Conservation (phyloP, 129 eudicot species). For the Helianthus tuberosus region DNA sequence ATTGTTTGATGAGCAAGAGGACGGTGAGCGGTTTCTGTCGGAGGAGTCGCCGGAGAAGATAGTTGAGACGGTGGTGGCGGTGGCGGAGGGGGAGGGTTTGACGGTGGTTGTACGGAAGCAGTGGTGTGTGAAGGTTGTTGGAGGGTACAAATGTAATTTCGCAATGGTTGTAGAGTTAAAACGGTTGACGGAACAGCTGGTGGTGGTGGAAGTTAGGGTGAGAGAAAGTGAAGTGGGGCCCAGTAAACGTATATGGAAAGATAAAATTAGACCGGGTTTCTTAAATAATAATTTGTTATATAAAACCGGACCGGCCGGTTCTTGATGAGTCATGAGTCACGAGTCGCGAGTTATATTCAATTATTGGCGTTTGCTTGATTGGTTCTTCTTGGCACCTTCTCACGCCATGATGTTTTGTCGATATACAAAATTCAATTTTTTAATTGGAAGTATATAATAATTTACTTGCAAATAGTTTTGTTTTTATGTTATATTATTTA, state of each 20-base stretch:
- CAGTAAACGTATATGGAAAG: constrained; percentile 50
- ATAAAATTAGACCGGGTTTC: constrained; percentile 52
- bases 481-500: background rate
- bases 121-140: constrained; percentile 41
- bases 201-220: constrained; percentile 57
- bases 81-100: constrained; percentile 46
- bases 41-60: constrained; percentile 43
- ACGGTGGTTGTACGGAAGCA: constrained; percentile 33
- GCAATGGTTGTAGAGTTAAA: constrained; percentile 38
- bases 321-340: constrained; percentile 3
- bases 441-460: background rate
- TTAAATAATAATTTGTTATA: constrained; percentile 24
- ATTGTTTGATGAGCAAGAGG: constrained; percentile 25
- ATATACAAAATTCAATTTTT: background rate
- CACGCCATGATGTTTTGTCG: background rate
- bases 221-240: constrained; percentile 41
- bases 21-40: constrained; percentile 50
- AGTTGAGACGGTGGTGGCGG: constrained; percentile 40
- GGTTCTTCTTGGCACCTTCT: background rate
- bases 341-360: background rate
- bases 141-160: constrained; percentile 58
- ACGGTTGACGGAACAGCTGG: constrained; percentile 65
- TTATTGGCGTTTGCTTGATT: constrained; percentile 18
- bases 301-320: constrained; percentile 34
- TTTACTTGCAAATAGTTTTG: background rate